Evolutionary conservation across 345 rosid genomes (phyloP).

Genomic region (Melastoma malabathricum): DNA sequence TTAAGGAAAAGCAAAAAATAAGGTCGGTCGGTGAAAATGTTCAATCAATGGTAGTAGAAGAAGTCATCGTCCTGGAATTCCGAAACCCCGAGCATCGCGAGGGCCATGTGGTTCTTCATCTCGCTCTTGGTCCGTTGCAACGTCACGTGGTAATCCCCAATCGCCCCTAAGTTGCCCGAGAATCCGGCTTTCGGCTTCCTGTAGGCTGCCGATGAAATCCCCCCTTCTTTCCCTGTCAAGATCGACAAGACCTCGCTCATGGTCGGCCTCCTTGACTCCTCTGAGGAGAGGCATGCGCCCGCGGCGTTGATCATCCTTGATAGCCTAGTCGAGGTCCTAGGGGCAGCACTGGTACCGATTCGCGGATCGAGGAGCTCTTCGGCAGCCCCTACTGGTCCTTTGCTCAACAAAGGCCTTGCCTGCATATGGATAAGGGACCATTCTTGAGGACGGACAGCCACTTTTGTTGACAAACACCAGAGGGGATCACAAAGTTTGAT

Average conservation of each 20-base stretch:
- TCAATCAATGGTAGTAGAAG: slow-evolving; percentile 36
- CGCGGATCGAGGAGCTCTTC: slow-evolving; percentile 64
- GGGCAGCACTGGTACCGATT: slow-evolving; percentile 15
- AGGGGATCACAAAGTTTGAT: too few species aligned
- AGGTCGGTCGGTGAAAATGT: not conserved
- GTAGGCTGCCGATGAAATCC: slow-evolving; percentile 10
- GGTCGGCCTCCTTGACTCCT: slow-evolving; percentile 62
- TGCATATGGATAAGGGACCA: slow-evolving; percentile 5
- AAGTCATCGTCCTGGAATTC: slow-evolving; percentile 57
- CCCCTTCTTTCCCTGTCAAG: slow-evolving; percentile 45
- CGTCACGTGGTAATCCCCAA: slow-evolving; percentile 43
- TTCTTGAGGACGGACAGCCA: not conserved
- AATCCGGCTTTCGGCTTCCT: slow-evolving; percentile 32
- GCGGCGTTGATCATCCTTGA: slow-evolving; percentile 64
- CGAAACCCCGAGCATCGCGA: slow-evolving; percentile 80
- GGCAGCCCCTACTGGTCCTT: slow-evolving; percentile 38
- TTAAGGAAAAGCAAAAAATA: not conserved
- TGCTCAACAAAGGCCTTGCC: slow-evolving; percentile 63
- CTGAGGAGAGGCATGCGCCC: slow-evolving; percentile 47
- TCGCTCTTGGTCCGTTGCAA: slow-evolving; percentile 56
- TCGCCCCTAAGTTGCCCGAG: slow-evolving; percentile 28
- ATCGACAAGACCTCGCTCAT: slow-evolving; percentile 42
- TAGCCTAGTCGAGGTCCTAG: slow-evolving; percentile 28
- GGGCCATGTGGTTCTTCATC: slow-evolving; percentile 72
- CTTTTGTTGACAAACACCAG: not conserved